Conservation (phyloP, 768 basidiomycete genomes). For the Gymnopilus junonius region DNA sequence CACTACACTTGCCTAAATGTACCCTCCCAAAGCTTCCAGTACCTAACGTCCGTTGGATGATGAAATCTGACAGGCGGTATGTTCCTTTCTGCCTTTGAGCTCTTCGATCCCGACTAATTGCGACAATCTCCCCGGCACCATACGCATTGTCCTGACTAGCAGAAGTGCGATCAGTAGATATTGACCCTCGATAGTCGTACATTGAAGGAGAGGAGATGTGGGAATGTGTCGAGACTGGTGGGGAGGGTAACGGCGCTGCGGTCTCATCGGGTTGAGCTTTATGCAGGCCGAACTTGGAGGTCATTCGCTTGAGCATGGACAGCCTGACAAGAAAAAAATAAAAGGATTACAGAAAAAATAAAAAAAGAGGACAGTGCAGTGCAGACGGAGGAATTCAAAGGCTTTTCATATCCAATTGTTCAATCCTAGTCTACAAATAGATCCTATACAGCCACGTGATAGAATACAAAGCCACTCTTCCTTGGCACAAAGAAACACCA, state of each 20-base stretch:
- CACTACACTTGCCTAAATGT: constrained; percentile 77
- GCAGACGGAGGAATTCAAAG: constrained; percentile 5
- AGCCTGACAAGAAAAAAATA: not conserved
- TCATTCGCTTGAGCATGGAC: constrained; percentile 56
- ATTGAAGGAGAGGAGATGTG: constrained; percentile 33
- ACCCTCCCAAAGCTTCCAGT: constrained; percentile 99
- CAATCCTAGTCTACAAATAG: constrained; percentile 20
- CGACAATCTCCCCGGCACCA: constrained; percentile 10
- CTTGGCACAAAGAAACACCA: constrained; percentile 13
- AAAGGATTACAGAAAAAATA: not conserved
- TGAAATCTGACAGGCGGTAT: constrained; percentile 78
- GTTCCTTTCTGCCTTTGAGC: constrained; percentile 57
- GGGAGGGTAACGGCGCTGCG: constrained; percentile 28
- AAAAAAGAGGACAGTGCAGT: no score
- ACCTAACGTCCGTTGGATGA: constrained; percentile 82
- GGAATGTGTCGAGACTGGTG: constrained; percentile 36
- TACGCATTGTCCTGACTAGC: constrained; percentile 29
- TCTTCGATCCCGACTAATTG: constrained; percentile 20
- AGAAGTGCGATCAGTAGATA: constrained; percentile 73
- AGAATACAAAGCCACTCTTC: constrained; percentile 15
- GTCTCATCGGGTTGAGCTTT: constrained; percentile 27
- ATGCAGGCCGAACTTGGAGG: constrained; percentile 47
- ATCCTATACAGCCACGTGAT: constrained; percentile 14
- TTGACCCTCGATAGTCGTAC: constrained; percentile 64
- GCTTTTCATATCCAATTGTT: constrained; percentile 28